Conservation (phyloP, 2,329 filamentous ascomycete genomes). For the Falciphora oryzae region DNA sequence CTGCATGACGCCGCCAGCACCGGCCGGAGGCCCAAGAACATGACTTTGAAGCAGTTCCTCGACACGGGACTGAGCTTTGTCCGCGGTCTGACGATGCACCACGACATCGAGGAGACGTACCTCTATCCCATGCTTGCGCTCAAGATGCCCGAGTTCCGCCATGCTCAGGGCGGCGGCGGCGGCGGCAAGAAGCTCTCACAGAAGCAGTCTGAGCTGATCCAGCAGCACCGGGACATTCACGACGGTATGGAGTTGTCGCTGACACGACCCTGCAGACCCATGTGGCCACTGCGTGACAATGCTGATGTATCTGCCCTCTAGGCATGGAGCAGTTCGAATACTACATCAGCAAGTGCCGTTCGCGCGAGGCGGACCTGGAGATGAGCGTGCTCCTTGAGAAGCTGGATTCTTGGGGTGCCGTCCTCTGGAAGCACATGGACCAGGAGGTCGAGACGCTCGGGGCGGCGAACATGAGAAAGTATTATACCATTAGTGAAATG, state of each 20-base stretch:
- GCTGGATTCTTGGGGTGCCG: slow-evolving; percentile 72
- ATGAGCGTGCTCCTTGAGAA: slow-evolving; percentile 56
- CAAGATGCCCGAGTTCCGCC: slow-evolving; percentile 72
- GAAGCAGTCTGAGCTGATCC: slow-evolving; percentile 56
- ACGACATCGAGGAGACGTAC: slow-evolving; percentile 75
- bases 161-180: slow-evolving; percentile 22
- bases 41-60: slow-evolving; percentile 66
- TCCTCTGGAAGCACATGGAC: slow-evolving; percentile 78
- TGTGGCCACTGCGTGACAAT: too few species aligned
- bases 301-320: too few species aligned
- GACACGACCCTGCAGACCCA: too few species aligned
- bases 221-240: slow-evolving; percentile 76
- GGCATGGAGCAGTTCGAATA: slow-evolving; percentile 59
- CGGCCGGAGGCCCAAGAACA: slow-evolving; percentile 52
- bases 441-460: slow-evolving; percentile 74
- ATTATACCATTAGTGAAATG: slow-evolving; percentile 75
- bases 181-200: slow-evolving; percentile 11
- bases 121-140: slow-evolving; percentile 73
- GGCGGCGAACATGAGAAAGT: slow-evolving; percentile 82
- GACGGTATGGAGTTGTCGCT: slow-evolving; percentile 29
- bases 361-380: slow-evolving; percentile 56
- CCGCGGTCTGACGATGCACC: slow-evolving; percentile 66
- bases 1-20: slow-evolving; percentile 60
- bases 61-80: slow-evolving; percentile 63
- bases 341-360: slow-evolving; percentile 58